phyloP scores from a whole-genome alignment of 306 rosid species.

The Sesbania bispinosa region DNA sequence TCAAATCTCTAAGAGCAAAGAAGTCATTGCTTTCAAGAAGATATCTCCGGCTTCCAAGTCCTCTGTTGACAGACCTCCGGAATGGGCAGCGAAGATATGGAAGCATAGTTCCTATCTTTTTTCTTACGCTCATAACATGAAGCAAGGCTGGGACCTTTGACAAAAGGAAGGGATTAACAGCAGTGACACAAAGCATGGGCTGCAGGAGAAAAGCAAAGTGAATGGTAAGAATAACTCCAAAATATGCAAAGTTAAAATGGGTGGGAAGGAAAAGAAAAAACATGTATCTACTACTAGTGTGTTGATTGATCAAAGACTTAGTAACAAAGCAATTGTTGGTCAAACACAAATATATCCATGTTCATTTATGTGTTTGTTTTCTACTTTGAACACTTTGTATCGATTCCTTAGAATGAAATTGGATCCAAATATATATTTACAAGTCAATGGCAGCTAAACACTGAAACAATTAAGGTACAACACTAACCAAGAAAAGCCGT shows the following conservation, averaged over 20 bases:
- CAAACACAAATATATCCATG: not conserved
- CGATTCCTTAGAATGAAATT: not conserved
- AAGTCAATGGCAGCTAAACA: slow-evolving; percentile 17
- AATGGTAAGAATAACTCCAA: slow-evolving; percentile 1
- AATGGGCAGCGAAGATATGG: slow-evolving; percentile 88
- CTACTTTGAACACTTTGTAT: not conserved
- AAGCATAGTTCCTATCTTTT: slow-evolving; percentile 76
- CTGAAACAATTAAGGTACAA: not conserved
- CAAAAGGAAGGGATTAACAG: slow-evolving; percentile 95
- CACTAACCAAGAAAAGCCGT: not conserved
- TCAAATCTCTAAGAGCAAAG: slow-evolving; percentile 91
- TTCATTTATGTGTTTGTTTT: slow-evolving; percentile 11
- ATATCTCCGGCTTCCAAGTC: slow-evolving; percentile 84
- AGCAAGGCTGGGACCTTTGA: slow-evolving; percentile 90
- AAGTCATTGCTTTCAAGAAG: slow-evolving; percentile 93
- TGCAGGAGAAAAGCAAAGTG: slow-evolving; percentile 50
- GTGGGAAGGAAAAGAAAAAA: not conserved
- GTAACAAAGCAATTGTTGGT: not conserved
- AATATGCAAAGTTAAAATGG: not conserved
- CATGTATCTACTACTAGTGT: not conserved
- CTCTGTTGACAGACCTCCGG: slow-evolving; percentile 71
- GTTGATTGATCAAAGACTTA: not conserved
- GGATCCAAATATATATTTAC: not conserved
- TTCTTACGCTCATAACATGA: slow-evolving; percentile 77
- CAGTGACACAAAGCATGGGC: slow-evolving; percentile 99